A percentile compares a stretch with the other conserved stretches of the same genome.
Evolutionary conservation across 148 eudicot species (phyloP).

Genomic region (Diospyros lotus): DNA sequence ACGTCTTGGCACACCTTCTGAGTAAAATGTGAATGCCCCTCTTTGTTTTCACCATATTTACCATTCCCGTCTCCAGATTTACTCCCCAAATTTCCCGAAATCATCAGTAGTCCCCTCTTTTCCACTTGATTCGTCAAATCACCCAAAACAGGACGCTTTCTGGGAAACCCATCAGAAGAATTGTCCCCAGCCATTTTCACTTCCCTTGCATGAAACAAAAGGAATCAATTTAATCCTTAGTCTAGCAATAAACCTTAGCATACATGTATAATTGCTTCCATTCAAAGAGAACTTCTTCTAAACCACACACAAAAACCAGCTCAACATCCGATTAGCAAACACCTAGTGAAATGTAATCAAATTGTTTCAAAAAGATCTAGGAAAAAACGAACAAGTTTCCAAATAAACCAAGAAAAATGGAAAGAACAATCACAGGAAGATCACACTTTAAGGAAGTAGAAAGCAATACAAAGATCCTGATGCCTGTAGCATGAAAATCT

Average conservation of each 20-base stretch:
- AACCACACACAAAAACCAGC: neutral
- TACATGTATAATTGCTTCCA: neutral
- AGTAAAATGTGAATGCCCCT: constrained; percentile 19
- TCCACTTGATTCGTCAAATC: constrained; percentile 55
- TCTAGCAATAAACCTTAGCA: neutral
- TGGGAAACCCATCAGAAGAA: constrained; percentile 20
- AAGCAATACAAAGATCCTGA: neutral
- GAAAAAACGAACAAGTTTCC: neutral
- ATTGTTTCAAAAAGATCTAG: neutral
- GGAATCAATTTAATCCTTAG: neutral
- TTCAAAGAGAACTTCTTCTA: neutral
- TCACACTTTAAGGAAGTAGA: neutral
- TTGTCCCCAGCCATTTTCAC: constrained; percentile 36
- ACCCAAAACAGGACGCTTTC: constrained; percentile 32
- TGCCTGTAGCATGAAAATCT: neutral
- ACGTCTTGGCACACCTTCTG: constrained; percentile 31
- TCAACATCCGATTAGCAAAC: neutral
- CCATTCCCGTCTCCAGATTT: constrained; percentile 23
- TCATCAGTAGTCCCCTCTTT: constrained; percentile 36
- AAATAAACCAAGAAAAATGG: neutral
- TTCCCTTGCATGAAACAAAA: neutral
- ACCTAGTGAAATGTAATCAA: neutral
- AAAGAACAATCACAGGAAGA: neutral
- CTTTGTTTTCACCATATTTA: neutral
- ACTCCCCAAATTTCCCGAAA: constrained; percentile 20